Evolutionary conservation across 148 eudicot genomes (phyloP), one percentile per base, ranked within the genome.

Genomic region (Spergularia marina): DNA sequence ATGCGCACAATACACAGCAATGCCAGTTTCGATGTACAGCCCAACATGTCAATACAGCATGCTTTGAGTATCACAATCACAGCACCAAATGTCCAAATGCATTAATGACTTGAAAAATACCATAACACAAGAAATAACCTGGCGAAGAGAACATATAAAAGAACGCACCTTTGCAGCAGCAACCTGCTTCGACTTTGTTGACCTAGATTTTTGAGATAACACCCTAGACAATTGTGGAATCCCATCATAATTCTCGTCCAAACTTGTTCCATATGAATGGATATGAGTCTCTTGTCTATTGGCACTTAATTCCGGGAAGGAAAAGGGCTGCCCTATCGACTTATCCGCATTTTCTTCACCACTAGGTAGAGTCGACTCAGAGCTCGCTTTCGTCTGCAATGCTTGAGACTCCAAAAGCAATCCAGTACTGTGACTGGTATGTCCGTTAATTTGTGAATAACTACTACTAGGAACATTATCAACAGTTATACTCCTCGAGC

Each of bases 121-220:
- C 7, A 9, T 0, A 15, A 18, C 36, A 54, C 3, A 56, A 58
- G 12, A 6, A 15, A 25, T 25, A 23, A 54, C 41, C 57, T 71
- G 13, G 1, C 30, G 10, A 52, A 53, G 49, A n/a, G 49, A 40
- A 2, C 16, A 60, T 34, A 40, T 56, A 39, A 3, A 61, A 58
- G 34, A 86, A 65, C 72, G 88, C 77, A 92, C 98, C 96, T 89
- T 95, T 17, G 91, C 91, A 83, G 86, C 91, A 18, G 98, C 97
- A 75, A 70, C 92, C 84, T 86, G 91, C 79, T 85, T 95, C 41
- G 96, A 82, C 83, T 80, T 89, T 39, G 96, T 87, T 55, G 94
- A 87, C 78, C 89, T 77, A 72, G 92, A 88, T 77, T 92, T 89
- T 61, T 89, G 78, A 7, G 99, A 92, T 69, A 78, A 68, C 53